Conservation (phyloP, 2,329 filamentous ascomycete genomes). For the Periconia sp. region DNA sequence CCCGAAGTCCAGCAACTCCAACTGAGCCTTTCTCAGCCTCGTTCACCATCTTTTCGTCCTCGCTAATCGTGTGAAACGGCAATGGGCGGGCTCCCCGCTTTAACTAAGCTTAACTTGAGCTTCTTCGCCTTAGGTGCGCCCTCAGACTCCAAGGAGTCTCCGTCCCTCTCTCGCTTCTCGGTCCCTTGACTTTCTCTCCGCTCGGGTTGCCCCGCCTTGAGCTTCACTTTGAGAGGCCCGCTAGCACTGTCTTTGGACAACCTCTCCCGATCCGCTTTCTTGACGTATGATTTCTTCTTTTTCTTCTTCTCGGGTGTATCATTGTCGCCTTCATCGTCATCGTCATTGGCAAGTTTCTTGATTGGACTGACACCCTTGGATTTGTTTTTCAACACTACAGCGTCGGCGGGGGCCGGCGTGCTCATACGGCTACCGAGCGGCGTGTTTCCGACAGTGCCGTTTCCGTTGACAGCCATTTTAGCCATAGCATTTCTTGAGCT, state of each 20-base stretch:
- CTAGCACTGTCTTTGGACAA: slow-evolving; percentile 20
- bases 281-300: slow-evolving; percentile 56
- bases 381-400: slow-evolving; percentile 33
- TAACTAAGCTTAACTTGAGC: slow-evolving; percentile 40
- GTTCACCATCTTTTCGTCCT: too few species aligned
- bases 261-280: slow-evolving; percentile 47
- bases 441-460: slow-evolving; percentile 46
- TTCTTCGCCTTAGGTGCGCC: slow-evolving; percentile 45
- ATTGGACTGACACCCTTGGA: slow-evolving; percentile 41
- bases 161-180: slow-evolving; percentile 39
- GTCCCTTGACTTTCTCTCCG: slow-evolving; percentile 37
- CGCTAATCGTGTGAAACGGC: neutral
- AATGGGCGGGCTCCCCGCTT: slow-evolving; percentile 15
- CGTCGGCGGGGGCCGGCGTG: slow-evolving; percentile 45
- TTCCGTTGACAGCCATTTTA: slow-evolving; percentile 45
- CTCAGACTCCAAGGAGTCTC: slow-evolving; percentile 34
- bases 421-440: slow-evolving; percentile 51
- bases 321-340: slow-evolving; percentile 49
- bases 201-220: slow-evolving; percentile 35
- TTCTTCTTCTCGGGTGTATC: slow-evolving; percentile 53
- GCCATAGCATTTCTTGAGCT: slow-evolving; percentile 58
- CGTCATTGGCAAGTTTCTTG: slow-evolving; percentile 34
- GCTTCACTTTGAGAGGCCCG: slow-evolving; percentile 39
- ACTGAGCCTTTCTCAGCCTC: too few species aligned
- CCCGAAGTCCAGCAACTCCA: too few species aligned